Evolutionary conservation across 352 stramenopile genomes (phyloP), one percentile per base, ranked within the genome.

Genomic region (Phytopythium ostracodes): DNA sequence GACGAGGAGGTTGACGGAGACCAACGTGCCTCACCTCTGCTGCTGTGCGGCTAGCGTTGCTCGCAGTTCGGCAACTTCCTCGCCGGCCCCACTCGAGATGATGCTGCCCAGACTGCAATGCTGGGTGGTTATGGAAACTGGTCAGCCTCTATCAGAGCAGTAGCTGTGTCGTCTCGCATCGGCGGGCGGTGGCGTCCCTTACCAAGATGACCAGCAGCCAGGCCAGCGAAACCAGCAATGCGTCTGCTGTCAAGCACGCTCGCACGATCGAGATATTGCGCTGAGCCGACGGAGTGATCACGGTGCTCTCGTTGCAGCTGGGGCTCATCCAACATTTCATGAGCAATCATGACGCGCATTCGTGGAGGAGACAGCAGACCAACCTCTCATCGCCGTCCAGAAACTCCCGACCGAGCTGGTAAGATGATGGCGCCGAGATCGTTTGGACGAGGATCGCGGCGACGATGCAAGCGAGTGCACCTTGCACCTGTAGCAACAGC

Each of bases 171-270:
- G 14, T 1, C 5, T 47, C 14, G n/a, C 20, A 22, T 29, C 33
- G 33, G 20, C 5, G 10, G 27, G 20, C n/a, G n/a, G n/a, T n/a
- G n/a, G n/a, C n/a, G n/a, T n/a, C n/a, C n/a, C 24, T 25, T 72
- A 91, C 81, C 52, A 91, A 47, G 4, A 72, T 71, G n/a, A 89
- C 62, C 20, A 83, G 60, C 15, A 91, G 53, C 76, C 77, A 91
- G 3, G 77, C 79, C 42, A 67, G 11, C 3, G 69, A 82, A 36
- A 85, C 61, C 6, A 89, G 57, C 17, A 74, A 49, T 9, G 76
- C 73, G 40, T 82, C 85, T 10, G 70, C 43, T 36, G 81, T 57
- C 14, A 72, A 65, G 25, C 72, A 75, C 11, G 63, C 59, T n/a
- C 67, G 67, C 6, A 87, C 35, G 47, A 71, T 60, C 15, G 52